Conservation (phyloP, 805 yeast genomes). For the Cyberlindnera japonica region DNA sequence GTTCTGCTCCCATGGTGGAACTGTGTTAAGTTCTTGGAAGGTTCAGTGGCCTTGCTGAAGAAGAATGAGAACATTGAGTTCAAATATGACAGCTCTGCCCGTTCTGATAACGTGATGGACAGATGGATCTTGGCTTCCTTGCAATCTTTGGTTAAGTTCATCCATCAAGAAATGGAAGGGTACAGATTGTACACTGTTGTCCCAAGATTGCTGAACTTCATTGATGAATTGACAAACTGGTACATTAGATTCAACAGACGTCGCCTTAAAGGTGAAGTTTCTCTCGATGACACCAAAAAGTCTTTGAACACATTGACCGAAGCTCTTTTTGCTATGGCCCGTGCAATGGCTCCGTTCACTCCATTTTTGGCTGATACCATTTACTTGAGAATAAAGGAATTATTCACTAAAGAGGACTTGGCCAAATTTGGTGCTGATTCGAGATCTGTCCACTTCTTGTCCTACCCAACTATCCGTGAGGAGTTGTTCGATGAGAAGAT, state of each 20-base stretch:
- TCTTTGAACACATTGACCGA: conserved; percentile 91
- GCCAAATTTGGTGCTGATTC: conserved; percentile 49
- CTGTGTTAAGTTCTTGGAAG: conserved; percentile 93
- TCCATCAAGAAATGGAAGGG: conserved; percentile 84
- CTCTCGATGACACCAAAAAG: conserved; percentile 74
- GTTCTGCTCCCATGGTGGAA: conserved; percentile 99
- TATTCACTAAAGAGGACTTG: conserved; percentile 58
- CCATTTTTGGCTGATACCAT: conserved; percentile 93
- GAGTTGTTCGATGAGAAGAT: conserved; percentile 79
- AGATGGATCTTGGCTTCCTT: conserved; percentile 95
- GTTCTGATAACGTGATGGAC: conserved; percentile 91
- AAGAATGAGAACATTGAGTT: conserved; percentile 71
- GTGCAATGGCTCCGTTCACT: conserved; percentile 99
- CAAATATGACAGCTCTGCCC: conserved; percentile 60
- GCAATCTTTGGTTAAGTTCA: conserved; percentile 82
- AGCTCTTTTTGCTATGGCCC: conserved; percentile 79
- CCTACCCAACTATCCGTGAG: conserved; percentile 81
- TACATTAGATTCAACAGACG: conserved; percentile 97
- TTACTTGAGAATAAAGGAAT: conserved; percentile 67
- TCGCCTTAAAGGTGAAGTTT: conserved; percentile 94
- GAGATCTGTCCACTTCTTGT: conserved; percentile 89
- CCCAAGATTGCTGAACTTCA: conserved; percentile 81
- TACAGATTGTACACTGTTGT: conserved; percentile 95
- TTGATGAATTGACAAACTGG: conserved; percentile 97
- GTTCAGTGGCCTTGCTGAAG: conserved; percentile 80